Evolutionary conservation across 176 grass and related monocot species (phyloP).

Genomic region (Oryza nivara): DNA sequence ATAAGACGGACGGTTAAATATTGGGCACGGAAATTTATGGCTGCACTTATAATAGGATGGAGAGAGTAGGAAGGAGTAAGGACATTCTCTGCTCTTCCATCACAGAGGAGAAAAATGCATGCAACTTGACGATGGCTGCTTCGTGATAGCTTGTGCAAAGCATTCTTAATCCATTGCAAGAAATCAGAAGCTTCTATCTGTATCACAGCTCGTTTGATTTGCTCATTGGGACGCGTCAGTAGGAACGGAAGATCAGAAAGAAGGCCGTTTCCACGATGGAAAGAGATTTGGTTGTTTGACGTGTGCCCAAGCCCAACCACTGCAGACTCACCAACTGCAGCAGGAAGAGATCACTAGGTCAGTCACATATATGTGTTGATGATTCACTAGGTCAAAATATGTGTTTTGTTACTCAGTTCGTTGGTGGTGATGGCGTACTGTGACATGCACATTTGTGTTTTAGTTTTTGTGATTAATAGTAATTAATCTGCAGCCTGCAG

Average conservation of each 20-base stretch:
- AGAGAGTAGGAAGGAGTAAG: too few species aligned
- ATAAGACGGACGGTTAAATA: too few species aligned
- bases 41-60: too few species aligned
- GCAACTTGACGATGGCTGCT: constrained; percentile 30
- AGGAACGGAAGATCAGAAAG: background rate
- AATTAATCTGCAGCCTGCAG: background rate
- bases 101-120: background rate
- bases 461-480: background rate
- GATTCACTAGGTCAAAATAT: too few species aligned
- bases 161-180: background rate
- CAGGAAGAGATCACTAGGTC: background rate
- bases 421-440: too few species aligned
- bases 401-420: too few species aligned
- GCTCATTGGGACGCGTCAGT: background rate
- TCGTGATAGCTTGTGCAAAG: background rate
- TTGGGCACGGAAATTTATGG: too few species aligned
- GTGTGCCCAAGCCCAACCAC: constrained; percentile 39
- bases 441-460: background rate
- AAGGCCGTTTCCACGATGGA: background rate
- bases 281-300: constrained; percentile 9
- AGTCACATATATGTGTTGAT: background rate
- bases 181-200: background rate
- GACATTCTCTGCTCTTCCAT: background rate
- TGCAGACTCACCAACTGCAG: constrained; percentile 10
- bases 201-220: background rate